Percentiles rank a stretch among this genome's conserved stretches.
phyloP scores from a whole-genome alignment of 768 basidiomycete species.

The Auricularia cornea region DNA sequence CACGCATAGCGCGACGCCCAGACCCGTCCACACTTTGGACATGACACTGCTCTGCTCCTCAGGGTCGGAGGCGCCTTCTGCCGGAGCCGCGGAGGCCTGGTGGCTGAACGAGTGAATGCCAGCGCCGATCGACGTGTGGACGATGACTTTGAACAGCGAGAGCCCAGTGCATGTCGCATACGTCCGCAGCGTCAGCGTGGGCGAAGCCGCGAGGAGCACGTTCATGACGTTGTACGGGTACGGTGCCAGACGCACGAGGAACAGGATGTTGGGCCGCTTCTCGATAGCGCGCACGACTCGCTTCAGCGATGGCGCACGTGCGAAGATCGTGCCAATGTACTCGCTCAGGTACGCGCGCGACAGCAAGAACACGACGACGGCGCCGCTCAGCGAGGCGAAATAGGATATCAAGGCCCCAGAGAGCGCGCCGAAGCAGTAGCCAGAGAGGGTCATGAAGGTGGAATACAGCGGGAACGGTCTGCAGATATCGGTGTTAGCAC shows the following conservation, averaged over 20 bases:
- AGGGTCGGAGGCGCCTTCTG: conserved; percentile 11
- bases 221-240: conserved; percentile 95
- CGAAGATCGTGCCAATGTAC: conserved; percentile 63
- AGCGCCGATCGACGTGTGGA: conserved; percentile 83
- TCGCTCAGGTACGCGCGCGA: conserved; percentile 64
- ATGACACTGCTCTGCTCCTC: conserved; percentile 9
- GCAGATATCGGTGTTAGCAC: background rate
- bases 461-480: conserved; percentile 81
- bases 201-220: conserved; percentile 83
- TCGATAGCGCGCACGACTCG: conserved; percentile 84
- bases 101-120: conserved; percentile 75
- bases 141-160: conserved; percentile 80
- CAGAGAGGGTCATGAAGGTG: conserved; percentile 84
- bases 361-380: conserved; percentile 71
- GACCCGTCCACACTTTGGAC: conserved; percentile 27
- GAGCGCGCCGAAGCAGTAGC: conserved; percentile 84
- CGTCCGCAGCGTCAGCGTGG: conserved; percentile 67
- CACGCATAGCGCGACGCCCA: conserved; percentile 52
- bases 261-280: conserved; percentile 76
- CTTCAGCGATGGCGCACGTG: conserved; percentile 59
- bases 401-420: conserved; percentile 83
- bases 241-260: conserved; percentile 87
- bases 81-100: conserved; percentile 13
- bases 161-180: conserved; percentile 76
- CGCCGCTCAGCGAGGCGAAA: conserved; percentile 75